Evolutionary conservation across 225 moss, liverwort and hornwort genomes (phyloP), one percentile per base, ranked within the genome.

Genomic region (Straminergon stramineum): DNA sequence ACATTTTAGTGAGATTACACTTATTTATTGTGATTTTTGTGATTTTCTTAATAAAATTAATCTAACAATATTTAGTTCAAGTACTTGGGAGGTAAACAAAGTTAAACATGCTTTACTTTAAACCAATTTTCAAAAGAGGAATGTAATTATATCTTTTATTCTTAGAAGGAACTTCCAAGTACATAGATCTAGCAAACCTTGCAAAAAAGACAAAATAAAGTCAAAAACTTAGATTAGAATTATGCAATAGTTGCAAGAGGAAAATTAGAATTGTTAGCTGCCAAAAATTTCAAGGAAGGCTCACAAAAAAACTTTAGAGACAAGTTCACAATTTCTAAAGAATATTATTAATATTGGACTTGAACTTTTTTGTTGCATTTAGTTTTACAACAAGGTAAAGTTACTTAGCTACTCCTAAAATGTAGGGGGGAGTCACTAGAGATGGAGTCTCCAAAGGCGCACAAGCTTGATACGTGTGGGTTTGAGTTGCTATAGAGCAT

Each of bases 171-270:
- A 37, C 7, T 69, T n/a, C 5, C 1, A 73, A 16, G 3, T 43
- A 9, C 0, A 27, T 1, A 71, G 0, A 41, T 15, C 0, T 73
- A 0, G 10, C 6, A 10, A 74, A 74, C 10, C 17, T 45, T 74
- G 30, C 17, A 19, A 39, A 41, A 7, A 71, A 27, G 15, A 27
- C 2, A 43, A 43, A 73, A 45, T 1, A 73, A 43, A 73, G 3
- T 43, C 4, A 0, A 0, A 0, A 27, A 73, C 0, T 43, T 0
- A 11, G 2, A 1, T 51, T 75, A 0, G 20, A 51, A 75, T 4
- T 13, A 1, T 75, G 7, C 11, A 31, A 12, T 19, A 51, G 12
- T 32, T 51, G 7, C 2, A 52, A 1, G 6, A 52, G 2, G 19
- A 34, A 0, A 75, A 51, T 51, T 32, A 32, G 5, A 76, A 55